phyloP scores from a whole-genome alignment of 805 yeast genomes.

The Metschnikowia hibisci region DNA sequence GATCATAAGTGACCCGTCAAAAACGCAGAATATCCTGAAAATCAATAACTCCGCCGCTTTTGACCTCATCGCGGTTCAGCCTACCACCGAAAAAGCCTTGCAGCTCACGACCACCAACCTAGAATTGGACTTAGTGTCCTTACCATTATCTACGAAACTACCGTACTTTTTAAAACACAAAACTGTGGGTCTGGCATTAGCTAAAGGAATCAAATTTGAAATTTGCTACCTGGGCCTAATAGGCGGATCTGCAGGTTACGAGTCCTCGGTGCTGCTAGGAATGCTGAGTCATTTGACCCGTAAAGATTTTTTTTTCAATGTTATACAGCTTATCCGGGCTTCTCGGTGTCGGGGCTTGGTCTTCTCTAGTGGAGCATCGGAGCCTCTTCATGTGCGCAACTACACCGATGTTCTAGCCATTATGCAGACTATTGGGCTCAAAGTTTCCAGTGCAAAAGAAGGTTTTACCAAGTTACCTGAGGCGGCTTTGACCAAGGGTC shows the following conservation, averaged over 20 bases:
- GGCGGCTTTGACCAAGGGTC: constrained; percentile 65
- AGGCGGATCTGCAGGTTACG: constrained; percentile 32
- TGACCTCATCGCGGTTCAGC: constrained; percentile 81
- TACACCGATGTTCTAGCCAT: constrained; percentile 66
- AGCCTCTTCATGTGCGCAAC: constrained; percentile 57
- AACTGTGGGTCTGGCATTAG: constrained; percentile 75
- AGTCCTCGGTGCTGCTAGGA: constrained; percentile 17
- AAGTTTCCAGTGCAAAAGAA: constrained; percentile 54
- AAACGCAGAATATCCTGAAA: constrained; percentile 59
- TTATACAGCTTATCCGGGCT: constrained; percentile 72
- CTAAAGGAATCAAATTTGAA: constrained; percentile 80
- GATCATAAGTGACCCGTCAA: constrained; percentile 70
- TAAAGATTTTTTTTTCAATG: constrained; percentile 65
- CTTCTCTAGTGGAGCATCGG: constrained; percentile 68
- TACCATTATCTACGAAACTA: constrained; percentile 59
- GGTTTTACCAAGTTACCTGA: constrained; percentile 59
- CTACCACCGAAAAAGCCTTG: constrained; percentile 73
- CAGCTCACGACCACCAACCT: constrained; percentile 68
- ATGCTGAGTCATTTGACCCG: constrained; percentile 39
- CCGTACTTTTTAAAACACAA: constrained; percentile 82
- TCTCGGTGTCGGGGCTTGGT: constrained; percentile 77
- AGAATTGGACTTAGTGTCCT: constrained; percentile 78
- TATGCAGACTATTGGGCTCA: constrained; percentile 66
- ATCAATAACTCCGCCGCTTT: constrained; percentile 42
- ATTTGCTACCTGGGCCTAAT: constrained; percentile 61